Percentiles rank a stretch among this genome's conserved stretches.
These are phyloP conservation scores for Pisolithus marmoratus DNA, from an alignment of 768 basidiomycete species.

Conservation along the genomic window DNA sequence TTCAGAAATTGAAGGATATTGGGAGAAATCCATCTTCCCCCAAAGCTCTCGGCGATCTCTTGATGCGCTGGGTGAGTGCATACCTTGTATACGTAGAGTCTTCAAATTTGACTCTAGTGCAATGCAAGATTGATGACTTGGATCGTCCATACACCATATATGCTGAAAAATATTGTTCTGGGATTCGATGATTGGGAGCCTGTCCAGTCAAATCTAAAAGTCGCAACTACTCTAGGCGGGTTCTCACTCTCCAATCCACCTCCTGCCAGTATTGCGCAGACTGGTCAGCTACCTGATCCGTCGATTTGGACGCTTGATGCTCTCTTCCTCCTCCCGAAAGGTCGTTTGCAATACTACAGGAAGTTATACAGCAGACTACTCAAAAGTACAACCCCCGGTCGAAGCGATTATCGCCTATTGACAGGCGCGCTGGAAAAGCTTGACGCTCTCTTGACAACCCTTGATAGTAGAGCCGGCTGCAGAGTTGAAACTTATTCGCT, in stretches of 20 bases:
- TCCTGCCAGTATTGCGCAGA: slow-evolving; percentile 34
- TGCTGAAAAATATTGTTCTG: slow-evolving; percentile 59
- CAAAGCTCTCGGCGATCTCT: slow-evolving; percentile 87
- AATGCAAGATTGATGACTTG: slow-evolving; percentile 79
- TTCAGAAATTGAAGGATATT: slow-evolving; percentile 89
- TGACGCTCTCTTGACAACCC: slow-evolving; percentile 59
- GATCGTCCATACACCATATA: slow-evolving; percentile 83
- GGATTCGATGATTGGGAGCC: slow-evolving; percentile 84
- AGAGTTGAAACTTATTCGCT: slow-evolving; percentile 7
- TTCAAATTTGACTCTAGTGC: slow-evolving; percentile 14
- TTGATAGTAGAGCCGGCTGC: slow-evolving; percentile 54
- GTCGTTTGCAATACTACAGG: slow-evolving; percentile 84
- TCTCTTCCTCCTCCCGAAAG: slow-evolving; percentile 82
- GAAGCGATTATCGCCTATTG: slow-evolving; percentile 81
- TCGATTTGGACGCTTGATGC: slow-evolving; percentile 78
- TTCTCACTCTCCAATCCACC: slow-evolving; percentile 68
- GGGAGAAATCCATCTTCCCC: slow-evolving; percentile 89
- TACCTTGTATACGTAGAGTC: slow-evolving; percentile 1
- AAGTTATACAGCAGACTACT: slow-evolving; percentile 83
- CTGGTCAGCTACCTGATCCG: slow-evolving; percentile 30
- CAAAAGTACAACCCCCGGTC: slow-evolving; percentile 79
- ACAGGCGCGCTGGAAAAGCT: slow-evolving; percentile 77
- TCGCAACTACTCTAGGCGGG: slow-evolving; percentile 57
- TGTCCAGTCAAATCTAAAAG: slow-evolving; percentile 68
- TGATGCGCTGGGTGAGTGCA: slow-evolving; percentile 90